Percentiles rank a stretch among this genome's conserved stretches.
phyloP scores from a whole-genome alignment of 2,329 filamentous ascomycete genomes.

The Fonsecaea erecta region DNA sequence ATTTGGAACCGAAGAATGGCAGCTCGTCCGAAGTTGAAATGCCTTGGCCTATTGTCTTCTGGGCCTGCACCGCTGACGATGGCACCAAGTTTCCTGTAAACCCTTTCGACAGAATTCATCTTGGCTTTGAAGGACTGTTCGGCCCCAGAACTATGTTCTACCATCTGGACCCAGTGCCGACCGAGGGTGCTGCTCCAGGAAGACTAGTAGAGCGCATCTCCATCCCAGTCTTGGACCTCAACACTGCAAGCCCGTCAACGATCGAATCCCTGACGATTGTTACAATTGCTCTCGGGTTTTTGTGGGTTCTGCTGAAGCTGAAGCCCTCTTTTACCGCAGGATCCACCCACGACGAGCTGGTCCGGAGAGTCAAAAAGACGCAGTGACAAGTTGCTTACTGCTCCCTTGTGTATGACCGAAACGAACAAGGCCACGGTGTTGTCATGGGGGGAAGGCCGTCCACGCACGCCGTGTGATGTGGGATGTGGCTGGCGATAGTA shows the following conservation, averaged over 20 bases:
- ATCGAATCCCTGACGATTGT: conserved; percentile 62
- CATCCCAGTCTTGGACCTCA: conserved; percentile 69
- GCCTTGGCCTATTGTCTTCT: conserved; percentile 85
- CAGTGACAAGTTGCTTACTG: conserved; percentile 8
- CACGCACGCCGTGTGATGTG: neutral
- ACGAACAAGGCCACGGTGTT: neutral
- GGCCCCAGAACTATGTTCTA: conserved; percentile 78
- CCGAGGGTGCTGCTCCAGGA: conserved; percentile 18
- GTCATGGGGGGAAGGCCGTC: neutral
- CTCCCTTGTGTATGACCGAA: neutral
- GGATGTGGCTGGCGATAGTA: neutral
- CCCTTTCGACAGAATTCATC: conserved; percentile 80
- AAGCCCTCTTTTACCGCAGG: conserved; percentile 38
- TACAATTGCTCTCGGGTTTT: conserved; percentile 66
- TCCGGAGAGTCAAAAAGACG: conserved; percentile 11
- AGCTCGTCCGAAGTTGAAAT: conserved; percentile 58
- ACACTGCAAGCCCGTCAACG: conserved; percentile 52
- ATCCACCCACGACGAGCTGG: neutral
- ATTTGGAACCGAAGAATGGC: conserved; percentile 63
- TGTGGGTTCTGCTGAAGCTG: conserved; percentile 71
- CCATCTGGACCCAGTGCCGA: conserved; percentile 66
- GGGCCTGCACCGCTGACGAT: conserved; percentile 73
- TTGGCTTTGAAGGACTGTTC: conserved; percentile 88
- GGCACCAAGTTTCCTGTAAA: conserved; percentile 70
- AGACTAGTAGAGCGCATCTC: conserved; percentile 60